Evolutionary conservation across 2,329 filamentous ascomycete species (phyloP).

Genomic region (Pseudomassariella vexata): DNA sequence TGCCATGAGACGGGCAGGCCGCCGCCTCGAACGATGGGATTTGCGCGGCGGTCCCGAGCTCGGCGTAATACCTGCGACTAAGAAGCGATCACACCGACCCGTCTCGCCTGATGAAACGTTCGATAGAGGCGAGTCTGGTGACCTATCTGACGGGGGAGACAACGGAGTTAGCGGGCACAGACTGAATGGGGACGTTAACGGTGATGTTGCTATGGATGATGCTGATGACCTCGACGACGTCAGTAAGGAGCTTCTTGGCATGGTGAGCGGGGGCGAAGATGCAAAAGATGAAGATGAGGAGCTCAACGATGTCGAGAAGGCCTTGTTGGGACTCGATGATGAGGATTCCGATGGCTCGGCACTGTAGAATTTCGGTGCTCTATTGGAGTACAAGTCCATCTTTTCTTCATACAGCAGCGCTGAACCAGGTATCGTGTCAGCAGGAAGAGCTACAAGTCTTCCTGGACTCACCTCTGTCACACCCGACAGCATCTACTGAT

Average conservation of each 20-base stretch:
- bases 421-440: too few species aligned
- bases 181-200: slow-evolving; percentile 30
- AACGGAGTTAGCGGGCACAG: slow-evolving; percentile 24
- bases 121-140: slow-evolving; percentile 14
- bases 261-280: slow-evolving; percentile 39
- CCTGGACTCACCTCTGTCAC: too few species aligned
- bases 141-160: slow-evolving; percentile 22
- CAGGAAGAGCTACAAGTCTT: too few species aligned
- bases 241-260: slow-evolving; percentile 44
- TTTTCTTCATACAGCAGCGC: too few species aligned
- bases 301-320: slow-evolving; percentile 25
- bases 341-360: slow-evolving; percentile 7
- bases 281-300: slow-evolving; percentile 35
- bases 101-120: slow-evolving; percentile 16
- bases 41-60: slow-evolving; percentile 53
- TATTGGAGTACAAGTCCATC: too few species aligned
- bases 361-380: too few species aligned
- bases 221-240: slow-evolving; percentile 50
- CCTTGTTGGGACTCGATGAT: slow-evolving; percentile 23
- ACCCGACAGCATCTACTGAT: too few species aligned
- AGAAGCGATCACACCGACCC: slow-evolving; percentile 26
- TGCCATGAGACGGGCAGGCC: slow-evolving; percentile 55
- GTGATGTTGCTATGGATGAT: slow-evolving; percentile 38
- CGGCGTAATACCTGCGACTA: slow-evolving; percentile 41
- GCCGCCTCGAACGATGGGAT: slow-evolving; percentile 68